These are phyloP conservation scores for Diversispora epigaea DNA, from an alignment of 192 early-diverging fungal genomes.

Conservation along the genomic window DNA sequence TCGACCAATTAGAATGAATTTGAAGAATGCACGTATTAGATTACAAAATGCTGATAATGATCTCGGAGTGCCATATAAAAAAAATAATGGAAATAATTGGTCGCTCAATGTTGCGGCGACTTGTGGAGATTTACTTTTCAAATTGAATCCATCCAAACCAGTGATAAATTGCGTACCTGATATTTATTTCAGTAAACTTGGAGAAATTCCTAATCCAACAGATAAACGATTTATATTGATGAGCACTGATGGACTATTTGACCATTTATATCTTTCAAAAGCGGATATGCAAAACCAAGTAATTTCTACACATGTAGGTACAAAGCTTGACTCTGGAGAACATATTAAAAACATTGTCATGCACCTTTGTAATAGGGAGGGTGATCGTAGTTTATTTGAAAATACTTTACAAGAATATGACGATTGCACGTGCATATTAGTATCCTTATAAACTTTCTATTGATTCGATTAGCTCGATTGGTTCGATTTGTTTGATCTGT, in stretches of 20 bases:
- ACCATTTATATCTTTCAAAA: slow-evolving; percentile 53
- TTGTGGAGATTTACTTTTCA: slow-evolving; percentile 59
- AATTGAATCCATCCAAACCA: slow-evolving; percentile 49
- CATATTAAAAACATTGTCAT: slow-evolving; percentile 45
- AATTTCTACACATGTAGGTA: slow-evolving; percentile 51
- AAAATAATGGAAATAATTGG: slow-evolving; percentile 41
- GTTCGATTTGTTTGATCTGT: too few species aligned
- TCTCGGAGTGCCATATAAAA: slow-evolving; percentile 40
- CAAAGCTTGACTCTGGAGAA: slow-evolving; percentile 54
- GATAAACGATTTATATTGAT: slow-evolving; percentile 55
- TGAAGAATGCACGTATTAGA: slow-evolving; percentile 61
- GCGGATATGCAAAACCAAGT: slow-evolving; percentile 50
- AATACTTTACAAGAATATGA: slow-evolving; percentile 59
- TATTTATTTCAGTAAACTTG: slow-evolving; percentile 52
- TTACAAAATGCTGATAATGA: slow-evolving; percentile 43
- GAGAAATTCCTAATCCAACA: slow-evolving; percentile 23
- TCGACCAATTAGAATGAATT: slow-evolving; percentile 48
- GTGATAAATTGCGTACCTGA: slow-evolving; percentile 58
- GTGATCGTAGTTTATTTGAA: slow-evolving; percentile 44
- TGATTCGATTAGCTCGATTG: too few species aligned
- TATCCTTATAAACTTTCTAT: slow-evolving; percentile 15
- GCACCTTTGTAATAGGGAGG: slow-evolving; percentile 51
- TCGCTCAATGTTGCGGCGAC: slow-evolving; percentile 59
- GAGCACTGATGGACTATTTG: slow-evolving; percentile 61
- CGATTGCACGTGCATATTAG: slow-evolving; percentile 56